These are phyloP conservation scores for Viridothelium virens DNA, from an alignment of 495 filamentous ascomycete genomes.

Conservation along the genomic window DNA sequence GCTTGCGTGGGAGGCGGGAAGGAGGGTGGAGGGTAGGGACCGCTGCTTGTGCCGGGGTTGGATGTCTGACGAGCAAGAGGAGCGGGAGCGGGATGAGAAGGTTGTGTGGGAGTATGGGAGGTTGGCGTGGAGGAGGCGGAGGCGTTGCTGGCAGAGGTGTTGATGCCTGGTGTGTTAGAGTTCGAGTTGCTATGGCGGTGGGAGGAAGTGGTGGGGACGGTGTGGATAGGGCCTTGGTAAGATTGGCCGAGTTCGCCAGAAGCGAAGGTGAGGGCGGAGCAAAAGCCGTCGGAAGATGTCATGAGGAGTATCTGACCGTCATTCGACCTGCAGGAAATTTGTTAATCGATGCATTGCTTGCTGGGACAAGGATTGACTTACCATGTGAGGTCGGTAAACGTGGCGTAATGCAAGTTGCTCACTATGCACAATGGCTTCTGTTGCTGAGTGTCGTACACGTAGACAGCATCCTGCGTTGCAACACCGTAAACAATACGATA, in stretches of 20 bases:
- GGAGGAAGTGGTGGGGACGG: background rate
- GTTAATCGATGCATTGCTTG: slow-evolving; percentile 30
- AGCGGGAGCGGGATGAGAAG: slow-evolving; percentile 23
- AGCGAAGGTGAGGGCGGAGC: slow-evolving; percentile 78
- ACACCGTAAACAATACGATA: slow-evolving; percentile 97
- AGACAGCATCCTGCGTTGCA: slow-evolving; percentile 91
- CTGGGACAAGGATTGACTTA: slow-evolving; percentile 38
- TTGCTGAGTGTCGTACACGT: slow-evolving; percentile 96
- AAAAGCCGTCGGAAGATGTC: slow-evolving; percentile 96
- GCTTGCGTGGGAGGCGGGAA: slow-evolving; percentile 23
- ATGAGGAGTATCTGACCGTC: slow-evolving; percentile 90
- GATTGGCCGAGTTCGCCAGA: slow-evolving; percentile 80
- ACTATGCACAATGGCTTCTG: slow-evolving; percentile 85
- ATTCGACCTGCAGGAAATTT: slow-evolving; percentile 59
- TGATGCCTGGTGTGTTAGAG: slow-evolving; percentile 27
- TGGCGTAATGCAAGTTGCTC: slow-evolving; percentile 93
- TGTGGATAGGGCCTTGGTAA: slow-evolving; percentile 58
- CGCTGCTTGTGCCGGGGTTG: slow-evolving; percentile 15
- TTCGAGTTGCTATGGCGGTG: slow-evolving; percentile 27
- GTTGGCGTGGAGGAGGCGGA: slow-evolving; percentile 20
- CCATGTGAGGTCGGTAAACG: slow-evolving; percentile 95
- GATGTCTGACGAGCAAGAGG: slow-evolving; percentile 16
- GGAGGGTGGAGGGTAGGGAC: slow-evolving; percentile 22
- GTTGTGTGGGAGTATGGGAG: slow-evolving; percentile 28
- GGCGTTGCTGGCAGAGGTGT: slow-evolving; percentile 18